A percentile compares a stretch with the other conserved stretches of the same genome.
phyloP scores from a whole-genome alignment of 2,329 filamentous ascomycete species.

The Xylaria sp. region DNA sequence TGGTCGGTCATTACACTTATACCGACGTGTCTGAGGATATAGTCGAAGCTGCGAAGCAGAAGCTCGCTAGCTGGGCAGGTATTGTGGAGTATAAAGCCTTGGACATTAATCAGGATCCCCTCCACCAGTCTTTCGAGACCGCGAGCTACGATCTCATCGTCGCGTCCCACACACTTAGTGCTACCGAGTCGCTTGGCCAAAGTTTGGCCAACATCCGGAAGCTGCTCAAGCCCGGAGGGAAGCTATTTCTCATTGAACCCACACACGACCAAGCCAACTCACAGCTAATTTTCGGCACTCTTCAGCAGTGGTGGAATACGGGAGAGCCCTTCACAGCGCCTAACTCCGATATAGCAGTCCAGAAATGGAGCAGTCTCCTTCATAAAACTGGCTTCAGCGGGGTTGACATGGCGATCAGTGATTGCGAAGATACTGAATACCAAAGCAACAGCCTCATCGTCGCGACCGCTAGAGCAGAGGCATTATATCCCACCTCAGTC shows the following conservation, averaged over 20 bases:
- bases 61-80: conserved; percentile 17
- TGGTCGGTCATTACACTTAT: conserved; percentile 25
- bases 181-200: not conserved
- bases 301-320: conserved; percentile 32
- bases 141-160: conserved; percentile 33
- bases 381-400: not conserved
- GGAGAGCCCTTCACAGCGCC: not conserved
- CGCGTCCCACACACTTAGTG: conserved; percentile 7
- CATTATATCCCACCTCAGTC: not conserved
- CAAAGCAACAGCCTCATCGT: not conserved
- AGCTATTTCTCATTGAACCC: conserved; percentile 26
- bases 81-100: conserved; percentile 28
- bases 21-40: conserved; percentile 26
- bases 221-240: conserved; percentile 30
- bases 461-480: not conserved
- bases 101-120: conserved; percentile 27
- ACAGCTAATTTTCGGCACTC: conserved; percentile 28
- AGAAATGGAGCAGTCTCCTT: not conserved
- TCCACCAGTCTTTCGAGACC: conserved; percentile 12
- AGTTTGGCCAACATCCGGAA: conserved; percentile 17
- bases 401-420: not conserved
- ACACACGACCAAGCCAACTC: conserved; percentile 19
- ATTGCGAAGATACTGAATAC: not conserved
- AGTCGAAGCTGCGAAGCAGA: conserved; percentile 7
- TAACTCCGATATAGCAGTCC: not conserved